Conservation (phyloP, 2,329 filamentous ascomycete species). For the Trichophyton verrucosum region DNA sequence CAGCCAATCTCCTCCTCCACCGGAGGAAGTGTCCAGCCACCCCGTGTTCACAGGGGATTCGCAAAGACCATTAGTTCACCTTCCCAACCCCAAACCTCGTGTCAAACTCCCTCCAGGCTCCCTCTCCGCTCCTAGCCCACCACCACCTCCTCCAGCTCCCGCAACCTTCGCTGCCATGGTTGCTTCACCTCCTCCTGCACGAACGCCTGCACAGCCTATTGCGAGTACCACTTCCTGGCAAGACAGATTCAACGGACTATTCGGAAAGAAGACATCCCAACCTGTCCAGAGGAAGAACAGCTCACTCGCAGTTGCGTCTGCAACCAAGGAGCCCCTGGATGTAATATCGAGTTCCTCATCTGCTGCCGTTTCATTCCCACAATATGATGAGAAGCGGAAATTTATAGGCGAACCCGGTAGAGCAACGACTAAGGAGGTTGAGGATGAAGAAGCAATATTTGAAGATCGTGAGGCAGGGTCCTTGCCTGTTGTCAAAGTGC, state of each 20-base stretch:
- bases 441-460: conserved; percentile 68
- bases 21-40: conserved; percentile 43
- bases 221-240: conserved; percentile 54
- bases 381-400: conserved; percentile 23
- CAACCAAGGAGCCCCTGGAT: conserved; percentile 55
- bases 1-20: conserved; percentile 43
- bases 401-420: conserved; percentile 33
- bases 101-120: conserved; percentile 62
- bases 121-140: conserved; percentile 17
- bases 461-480: conserved; percentile 72
- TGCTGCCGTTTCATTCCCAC: conserved; percentile 61
- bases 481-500: conserved; percentile 57
- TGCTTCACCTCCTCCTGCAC: conserved; percentile 27
- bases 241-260: conserved; percentile 66
- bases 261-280: conserved; percentile 48
- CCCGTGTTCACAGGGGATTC: conserved; percentile 43
- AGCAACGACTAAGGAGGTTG: conserved; percentile 53
- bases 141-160: conserved; percentile 32
- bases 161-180: conserved; percentile 35
- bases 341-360: conserved; percentile 39
- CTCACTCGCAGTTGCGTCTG: conserved; percentile 50
- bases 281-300: conserved; percentile 38
- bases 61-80: conserved; percentile 42
- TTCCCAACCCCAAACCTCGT: conserved; percentile 53
- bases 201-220: conserved; percentile 31